Percentiles rank a stretch among this genome's conserved stretches.
Conservation (phyloP, 2,329 filamentous ascomycete genomes). For the Diaporthe velutina region DNA sequence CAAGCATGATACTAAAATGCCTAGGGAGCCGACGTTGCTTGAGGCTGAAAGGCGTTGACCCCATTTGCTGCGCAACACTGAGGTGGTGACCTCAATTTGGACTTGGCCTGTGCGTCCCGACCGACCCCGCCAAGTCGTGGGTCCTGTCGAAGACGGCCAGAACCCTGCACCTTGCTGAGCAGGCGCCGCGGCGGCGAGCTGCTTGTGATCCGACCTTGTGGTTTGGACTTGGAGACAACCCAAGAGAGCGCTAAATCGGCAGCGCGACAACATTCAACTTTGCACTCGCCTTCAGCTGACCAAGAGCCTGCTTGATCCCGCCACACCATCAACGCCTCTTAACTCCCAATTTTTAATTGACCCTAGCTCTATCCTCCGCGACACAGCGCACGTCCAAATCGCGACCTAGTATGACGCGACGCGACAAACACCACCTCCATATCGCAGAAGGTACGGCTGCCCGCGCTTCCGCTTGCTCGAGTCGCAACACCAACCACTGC, state of each 20-base stretch:
- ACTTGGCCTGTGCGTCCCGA: constrained; percentile 9
- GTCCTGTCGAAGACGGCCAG: not conserved
- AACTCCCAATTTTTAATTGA: not conserved
- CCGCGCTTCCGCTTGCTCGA: constrained; percentile 29
- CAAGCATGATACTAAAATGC: not conserved
- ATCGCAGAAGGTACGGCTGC: constrained; percentile 32
- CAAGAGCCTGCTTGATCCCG: not conserved
- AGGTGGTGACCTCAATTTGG: not conserved
- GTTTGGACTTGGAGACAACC: constrained; percentile 8
- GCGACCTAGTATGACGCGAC: constrained; percentile 39
- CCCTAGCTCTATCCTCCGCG: not conserved
- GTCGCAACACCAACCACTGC: constrained; percentile 31
- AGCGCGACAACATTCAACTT: constrained; percentile 3
- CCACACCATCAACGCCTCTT: not conserved
- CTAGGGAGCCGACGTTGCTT: constrained; percentile 9
- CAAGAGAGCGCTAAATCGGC: constrained; percentile 9
- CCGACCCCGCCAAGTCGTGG: constrained; percentile 10
- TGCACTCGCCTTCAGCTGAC: not conserved
- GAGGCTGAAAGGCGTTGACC: constrained; percentile 12
- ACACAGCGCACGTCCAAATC: constrained; percentile 3
- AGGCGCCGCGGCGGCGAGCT: not conserved
- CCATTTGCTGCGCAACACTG: not conserved
- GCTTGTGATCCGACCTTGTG: constrained; percentile 2
- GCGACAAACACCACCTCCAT: constrained; percentile 29
- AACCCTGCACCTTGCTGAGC: constrained; percentile 25